Conservation (phyloP, 768 basidiomycete genomes). For the Trametes gibbosa region DNA sequence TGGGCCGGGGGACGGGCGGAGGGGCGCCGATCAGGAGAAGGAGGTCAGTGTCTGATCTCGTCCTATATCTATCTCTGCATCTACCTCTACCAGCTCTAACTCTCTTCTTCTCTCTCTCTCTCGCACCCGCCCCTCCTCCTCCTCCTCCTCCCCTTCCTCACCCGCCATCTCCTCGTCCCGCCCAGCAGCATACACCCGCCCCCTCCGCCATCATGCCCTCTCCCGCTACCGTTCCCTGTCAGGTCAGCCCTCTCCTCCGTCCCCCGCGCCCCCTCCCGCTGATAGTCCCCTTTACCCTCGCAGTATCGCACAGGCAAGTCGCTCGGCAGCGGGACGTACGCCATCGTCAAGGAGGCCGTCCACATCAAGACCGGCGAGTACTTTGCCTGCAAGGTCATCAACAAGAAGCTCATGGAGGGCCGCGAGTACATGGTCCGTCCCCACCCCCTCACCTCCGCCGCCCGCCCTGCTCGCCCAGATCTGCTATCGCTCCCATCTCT, state of each 20-base stretch:
- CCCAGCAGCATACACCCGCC: neutral
- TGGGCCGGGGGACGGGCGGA: conserved; percentile 3
- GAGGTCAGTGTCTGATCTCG: conserved; percentile 3
- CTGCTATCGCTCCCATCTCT: conserved; percentile 8
- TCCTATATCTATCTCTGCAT: conserved; percentile 10
- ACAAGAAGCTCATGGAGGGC: conserved; percentile 98
- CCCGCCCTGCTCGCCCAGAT: neutral
- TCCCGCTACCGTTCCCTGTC: conserved; percentile 44
- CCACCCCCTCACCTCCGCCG: neutral
- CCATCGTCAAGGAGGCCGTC: conserved; percentile 93
- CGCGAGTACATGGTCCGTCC: conserved; percentile 90
- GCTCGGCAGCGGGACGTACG: conserved; percentile 90
- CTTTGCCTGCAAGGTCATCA: conserved; percentile 99
- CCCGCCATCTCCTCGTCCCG: neutral
- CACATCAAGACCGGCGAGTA: conserved; percentile 91
- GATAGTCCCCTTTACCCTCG: neutral
- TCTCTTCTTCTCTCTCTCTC: neutral
- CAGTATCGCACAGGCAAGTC: conserved; percentile 88
- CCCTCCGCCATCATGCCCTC: conserved; percentile 19
- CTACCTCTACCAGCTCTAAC: neutral
- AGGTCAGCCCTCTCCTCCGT: conserved; percentile 31
- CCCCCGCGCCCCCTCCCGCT: conserved; percentile 1
- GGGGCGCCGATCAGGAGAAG: conserved; percentile 8
- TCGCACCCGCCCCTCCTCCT: neutral
- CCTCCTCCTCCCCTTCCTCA: neutral